Conservation (phyloP, 192 early-diverging fungal genomes). For the Coemansia guatemalensis region DNA sequence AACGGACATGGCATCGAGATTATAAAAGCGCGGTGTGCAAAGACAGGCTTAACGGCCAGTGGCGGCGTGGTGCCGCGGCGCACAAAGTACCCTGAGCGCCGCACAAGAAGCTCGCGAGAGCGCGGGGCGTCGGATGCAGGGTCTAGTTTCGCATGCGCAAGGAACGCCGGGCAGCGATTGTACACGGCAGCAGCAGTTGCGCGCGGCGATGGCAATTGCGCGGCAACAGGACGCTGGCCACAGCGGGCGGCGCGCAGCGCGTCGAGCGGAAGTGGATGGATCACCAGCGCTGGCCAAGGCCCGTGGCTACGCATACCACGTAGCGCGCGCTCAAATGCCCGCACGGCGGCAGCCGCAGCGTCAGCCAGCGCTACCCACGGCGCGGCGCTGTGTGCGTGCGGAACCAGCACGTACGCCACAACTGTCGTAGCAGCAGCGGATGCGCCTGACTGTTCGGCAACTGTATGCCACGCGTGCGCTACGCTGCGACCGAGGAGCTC, state of each 20-base stretch:
- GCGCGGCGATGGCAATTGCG: conserved; percentile 12
- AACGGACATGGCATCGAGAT: conserved; percentile 36
- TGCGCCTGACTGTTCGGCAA: conserved; percentile 5
- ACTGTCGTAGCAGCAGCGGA: conserved; percentile 22
- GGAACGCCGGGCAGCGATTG: conserved; percentile 35
- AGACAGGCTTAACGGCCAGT: conserved; percentile 10
- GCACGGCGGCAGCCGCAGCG: conserved; percentile 13
- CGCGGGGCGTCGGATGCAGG: not conserved
- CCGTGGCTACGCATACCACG: conserved; percentile 10
- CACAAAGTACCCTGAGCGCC: conserved; percentile 29
- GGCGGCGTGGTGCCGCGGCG: conserved; percentile 1
- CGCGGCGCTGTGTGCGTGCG: conserved; percentile 16
- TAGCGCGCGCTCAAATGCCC: conserved; percentile 25
- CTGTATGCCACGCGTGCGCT: conserved; percentile 42
- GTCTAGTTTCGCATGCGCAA: conserved; percentile 1
- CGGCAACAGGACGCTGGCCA: conserved; percentile 10
- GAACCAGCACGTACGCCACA: conserved; percentile 40
- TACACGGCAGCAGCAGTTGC: conserved; percentile 34
- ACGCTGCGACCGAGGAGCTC: conserved; percentile 27
- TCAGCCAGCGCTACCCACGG: conserved; percentile 38
- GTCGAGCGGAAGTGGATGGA: conserved; percentile 45
- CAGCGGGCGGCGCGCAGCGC: conserved; percentile 13
- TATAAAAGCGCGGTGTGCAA: conserved; percentile 41
- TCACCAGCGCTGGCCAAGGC: conserved; percentile 32
- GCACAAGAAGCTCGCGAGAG: not conserved